phyloP scores from a whole-genome alignment of 2,329 filamentous ascomycete species.

The Coniella lustricola region DNA sequence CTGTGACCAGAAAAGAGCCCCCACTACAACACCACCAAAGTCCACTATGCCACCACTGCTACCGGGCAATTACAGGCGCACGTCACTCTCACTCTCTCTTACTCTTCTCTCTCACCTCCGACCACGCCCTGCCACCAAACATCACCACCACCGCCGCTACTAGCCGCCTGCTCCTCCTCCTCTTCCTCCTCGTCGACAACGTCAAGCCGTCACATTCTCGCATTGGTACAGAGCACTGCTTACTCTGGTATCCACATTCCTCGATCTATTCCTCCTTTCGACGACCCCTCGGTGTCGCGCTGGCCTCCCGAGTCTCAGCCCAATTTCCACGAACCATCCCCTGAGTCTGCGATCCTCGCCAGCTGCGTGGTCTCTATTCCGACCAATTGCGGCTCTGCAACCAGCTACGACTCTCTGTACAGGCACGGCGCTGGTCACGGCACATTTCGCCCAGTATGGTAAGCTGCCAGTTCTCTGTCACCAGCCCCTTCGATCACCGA shows the following conservation, averaged over 20 bases:
- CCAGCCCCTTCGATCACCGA: neutral
- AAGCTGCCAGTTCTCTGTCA: slow-evolving; percentile 3
- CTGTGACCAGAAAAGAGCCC: neutral
- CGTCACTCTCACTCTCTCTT: neutral
- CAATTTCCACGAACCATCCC: neutral
- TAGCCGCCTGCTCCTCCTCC: neutral
- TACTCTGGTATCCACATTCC: neutral
- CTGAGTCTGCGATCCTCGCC: neutral
- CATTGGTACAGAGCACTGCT: too few species aligned
- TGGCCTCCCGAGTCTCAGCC: slow-evolving; percentile 3
- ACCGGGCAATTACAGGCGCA: slow-evolving; percentile 1
- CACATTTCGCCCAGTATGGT: slow-evolving; percentile 12
- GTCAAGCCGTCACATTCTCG: too few species aligned
- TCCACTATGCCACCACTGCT: slow-evolving; percentile 5
- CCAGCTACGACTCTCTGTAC: too few species aligned
- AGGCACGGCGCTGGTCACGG: too few species aligned
- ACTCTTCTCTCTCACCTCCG: neutral
- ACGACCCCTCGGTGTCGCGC: slow-evolving; percentile 1
- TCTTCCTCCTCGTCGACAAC: too few species aligned
- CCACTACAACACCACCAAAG: slow-evolving; percentile 4
- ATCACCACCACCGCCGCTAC: neutral
- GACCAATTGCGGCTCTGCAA: too few species aligned
- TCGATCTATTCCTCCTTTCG: slow-evolving; percentile 1
- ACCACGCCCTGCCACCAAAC: neutral
- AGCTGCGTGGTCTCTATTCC: neutral